Conservation (phyloP, 2,329 filamentous ascomycete species). For the Penicillium vulpinum region DNA sequence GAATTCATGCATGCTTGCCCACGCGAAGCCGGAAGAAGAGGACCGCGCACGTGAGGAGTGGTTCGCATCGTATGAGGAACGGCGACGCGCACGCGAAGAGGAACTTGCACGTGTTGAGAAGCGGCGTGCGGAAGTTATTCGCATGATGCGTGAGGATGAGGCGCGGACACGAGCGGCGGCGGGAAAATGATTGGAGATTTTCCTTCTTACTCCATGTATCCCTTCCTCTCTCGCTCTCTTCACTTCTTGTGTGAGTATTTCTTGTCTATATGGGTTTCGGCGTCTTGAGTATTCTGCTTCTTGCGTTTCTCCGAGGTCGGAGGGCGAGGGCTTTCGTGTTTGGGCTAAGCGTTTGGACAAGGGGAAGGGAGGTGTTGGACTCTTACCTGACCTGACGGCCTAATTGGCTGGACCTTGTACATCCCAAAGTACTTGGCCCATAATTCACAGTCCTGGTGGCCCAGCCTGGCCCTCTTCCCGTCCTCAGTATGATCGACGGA, state of each 20-base stretch:
- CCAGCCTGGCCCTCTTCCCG: neutral
- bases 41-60: conserved; percentile 90
- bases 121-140: conserved; percentile 43
- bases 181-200: conserved; percentile 17
- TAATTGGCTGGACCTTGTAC: neutral
- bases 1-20: conserved; percentile 89
- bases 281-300: conserved; percentile 16
- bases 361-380: neutral
- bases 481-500: neutral
- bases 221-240: neutral
- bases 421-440: too few relatives aligned
- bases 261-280: conserved; percentile 21
- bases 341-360: neutral
- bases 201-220: neutral
- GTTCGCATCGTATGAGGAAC: conserved; percentile 75
- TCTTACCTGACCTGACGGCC: neutral
- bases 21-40: conserved; percentile 80
- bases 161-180: conserved; percentile 21
- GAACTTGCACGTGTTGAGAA: conserved; percentile 51
- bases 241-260: conserved; percentile 16
- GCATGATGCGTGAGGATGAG: conserved; percentile 43
- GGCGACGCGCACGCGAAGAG: conserved; percentile 66
- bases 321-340: conserved; percentile 2
- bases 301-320: conserved; percentile 12
- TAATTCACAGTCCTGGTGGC: too few relatives aligned